These are phyloP conservation scores for Cordyceps tenuipes DNA, from an alignment of 2,329 filamentous ascomycete species.

Conservation along the genomic window DNA sequence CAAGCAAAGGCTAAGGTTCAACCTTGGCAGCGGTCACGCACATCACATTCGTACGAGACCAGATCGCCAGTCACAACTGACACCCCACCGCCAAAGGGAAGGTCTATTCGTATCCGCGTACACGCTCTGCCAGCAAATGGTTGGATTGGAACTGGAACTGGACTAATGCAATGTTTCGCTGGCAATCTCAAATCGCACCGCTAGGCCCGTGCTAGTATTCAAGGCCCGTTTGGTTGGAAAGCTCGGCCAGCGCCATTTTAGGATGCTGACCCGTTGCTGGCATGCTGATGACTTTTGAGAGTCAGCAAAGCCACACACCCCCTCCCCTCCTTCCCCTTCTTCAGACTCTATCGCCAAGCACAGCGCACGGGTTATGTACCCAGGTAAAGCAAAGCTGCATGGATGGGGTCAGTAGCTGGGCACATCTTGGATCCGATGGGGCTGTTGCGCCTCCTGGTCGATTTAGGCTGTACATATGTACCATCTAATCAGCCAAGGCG, in stretches of 20 bases:
- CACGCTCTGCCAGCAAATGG: not conserved
- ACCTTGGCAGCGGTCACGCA: conserved; percentile 2
- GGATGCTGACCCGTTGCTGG: conserved; percentile 1
- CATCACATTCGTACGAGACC: not conserved
- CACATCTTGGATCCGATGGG: not conserved
- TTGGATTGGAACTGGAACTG: not conserved
- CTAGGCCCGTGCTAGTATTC: not conserved
- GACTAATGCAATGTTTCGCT: not conserved
- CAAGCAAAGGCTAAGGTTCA: not conserved
- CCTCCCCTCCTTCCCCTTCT: not conserved
- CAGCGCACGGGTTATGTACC: conserved; percentile 2
- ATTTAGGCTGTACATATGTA: not conserved
- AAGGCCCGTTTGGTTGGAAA: not conserved
- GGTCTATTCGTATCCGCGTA: not conserved
- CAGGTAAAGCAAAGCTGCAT: not conserved
- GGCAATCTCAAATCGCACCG: conserved; percentile 5
- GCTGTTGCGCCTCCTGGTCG: conserved; percentile 7
- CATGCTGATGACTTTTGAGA: not conserved
- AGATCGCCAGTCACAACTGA: not conserved
- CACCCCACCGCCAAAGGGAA: not conserved
- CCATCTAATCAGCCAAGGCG: conserved; percentile 7
- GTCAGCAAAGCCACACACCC: not conserved
- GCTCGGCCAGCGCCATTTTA: not conserved
- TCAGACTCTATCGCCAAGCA: not conserved
- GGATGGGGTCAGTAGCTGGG: conserved; percentile 4